Percentiles rank a stretch among this genome's conserved stretches.
These are phyloP conservation scores for Poa annua DNA, from an alignment of 176 grass and related monocot species.

Conservation along the genomic window DNA sequence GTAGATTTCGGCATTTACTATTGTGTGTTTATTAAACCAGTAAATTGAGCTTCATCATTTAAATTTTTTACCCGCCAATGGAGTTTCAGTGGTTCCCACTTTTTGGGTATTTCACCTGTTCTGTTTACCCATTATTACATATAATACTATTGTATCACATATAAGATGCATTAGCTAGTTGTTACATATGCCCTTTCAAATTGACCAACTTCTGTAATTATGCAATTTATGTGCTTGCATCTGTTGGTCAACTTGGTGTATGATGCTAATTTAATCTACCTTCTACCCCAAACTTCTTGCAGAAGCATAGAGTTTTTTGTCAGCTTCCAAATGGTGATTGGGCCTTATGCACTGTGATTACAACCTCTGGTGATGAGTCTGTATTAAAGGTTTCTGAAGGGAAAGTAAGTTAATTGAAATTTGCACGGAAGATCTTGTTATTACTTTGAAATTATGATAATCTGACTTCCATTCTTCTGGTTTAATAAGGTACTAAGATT, in stretches of 20 bases:
- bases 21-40: neutral
- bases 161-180: constrained; percentile 31
- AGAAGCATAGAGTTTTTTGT: constrained; percentile 89
- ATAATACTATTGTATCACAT: neutral
- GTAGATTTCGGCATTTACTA: neutral
- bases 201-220: neutral
- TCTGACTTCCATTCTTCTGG: constrained; percentile 26
- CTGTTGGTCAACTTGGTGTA: constrained; percentile 20
- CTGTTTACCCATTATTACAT: neutral
- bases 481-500: constrained; percentile 82
- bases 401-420: constrained; percentile 63
- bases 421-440: constrained; percentile 25
- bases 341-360: constrained; percentile 79
- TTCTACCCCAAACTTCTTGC: constrained; percentile 47
- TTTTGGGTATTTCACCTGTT: constrained; percentile 3
- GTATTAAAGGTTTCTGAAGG: constrained; percentile 71
- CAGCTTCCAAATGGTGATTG: constrained; percentile 79
- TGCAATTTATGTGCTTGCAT: constrained; percentile 20
- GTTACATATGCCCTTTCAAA: neutral
- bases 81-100: neutral
- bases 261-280: constrained; percentile 32
- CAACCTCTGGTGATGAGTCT: constrained; percentile 73
- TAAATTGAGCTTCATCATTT: constrained; percentile 10
- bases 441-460: neutral
- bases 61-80: neutral